A percentile compares a stretch with the other conserved stretches of the same genome.
These are phyloP conservation scores for Eimeria maxima DNA, from an alignment of 169 alveolate species.

Conservation along the genomic window DNA sequence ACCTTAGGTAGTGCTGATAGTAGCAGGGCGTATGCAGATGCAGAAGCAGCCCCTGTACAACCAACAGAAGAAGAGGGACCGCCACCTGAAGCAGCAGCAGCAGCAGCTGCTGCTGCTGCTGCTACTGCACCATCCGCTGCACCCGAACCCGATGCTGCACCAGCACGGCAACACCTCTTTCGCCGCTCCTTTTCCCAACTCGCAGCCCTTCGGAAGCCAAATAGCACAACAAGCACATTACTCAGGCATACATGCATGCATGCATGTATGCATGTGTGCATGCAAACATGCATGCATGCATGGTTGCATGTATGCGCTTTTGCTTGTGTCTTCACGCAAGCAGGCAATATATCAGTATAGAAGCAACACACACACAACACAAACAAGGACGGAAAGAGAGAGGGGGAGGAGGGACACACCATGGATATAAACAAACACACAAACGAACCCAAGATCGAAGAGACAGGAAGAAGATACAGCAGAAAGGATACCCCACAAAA, in stretches of 20 bases:
- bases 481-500: neutral
- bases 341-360: too few relatives aligned
- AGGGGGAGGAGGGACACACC: neutral
- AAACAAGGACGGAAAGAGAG: neutral
- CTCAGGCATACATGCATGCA: too few relatives aligned
- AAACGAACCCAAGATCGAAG: neutral
- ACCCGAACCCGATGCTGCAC: neutral
- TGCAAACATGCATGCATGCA: too few relatives aligned
- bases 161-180: neutral
- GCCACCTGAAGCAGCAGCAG: neutral
- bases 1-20: constrained; percentile 65
- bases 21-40: neutral
- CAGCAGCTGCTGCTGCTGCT: neutral
- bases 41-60: neutral
- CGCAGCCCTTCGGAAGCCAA: neutral
- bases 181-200: neutral
- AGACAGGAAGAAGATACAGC: neutral
- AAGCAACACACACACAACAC: too few relatives aligned
- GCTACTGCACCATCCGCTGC: neutral
- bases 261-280: too few relatives aligned
- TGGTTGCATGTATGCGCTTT: too few relatives aligned
- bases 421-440: too few relatives aligned
- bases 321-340: too few relatives aligned
- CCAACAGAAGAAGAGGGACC: neutral
- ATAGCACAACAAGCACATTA: too few relatives aligned